Base-by-base conservation (phyloP, 345 rosid genomes). In the Hirschfeldia incana region DNA sequence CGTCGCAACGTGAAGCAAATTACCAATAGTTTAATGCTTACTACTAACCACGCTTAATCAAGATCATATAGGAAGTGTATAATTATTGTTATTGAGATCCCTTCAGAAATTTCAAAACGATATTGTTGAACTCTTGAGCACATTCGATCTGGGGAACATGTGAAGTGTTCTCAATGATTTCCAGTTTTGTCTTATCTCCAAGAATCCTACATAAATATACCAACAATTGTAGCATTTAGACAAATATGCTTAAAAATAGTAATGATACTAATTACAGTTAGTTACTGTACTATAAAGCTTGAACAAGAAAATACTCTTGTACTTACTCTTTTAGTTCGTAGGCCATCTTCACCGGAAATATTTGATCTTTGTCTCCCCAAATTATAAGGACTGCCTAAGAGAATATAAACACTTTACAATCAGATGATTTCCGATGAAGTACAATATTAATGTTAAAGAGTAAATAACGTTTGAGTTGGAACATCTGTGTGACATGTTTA, bases 331-430 rank as follows among this genome's bases (percentile, higher is more conserved):
- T 83, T 65, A 94, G 87, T 64, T 92, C 97, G 60, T 76, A 21
- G 7, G 97, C 97, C 97, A 94, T 89, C 81, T 80, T 85, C 85
- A 91, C 62, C 0, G 97, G 97, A 75, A 94, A 94, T 72, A 94
- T 87, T 67, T 85, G 87, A 83, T 92, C 97, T 21, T 86, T 73
- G 9, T 88, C 91, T 82, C 98, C 98, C 98, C 98, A 94, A 0
- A 94, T 61, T 42, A 94, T 13, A 67, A 92, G 62, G 4, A 90
- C 92, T 59, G 91, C 92, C 98, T 94, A 32, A n/a, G 15, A 36
- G 30, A 36, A 10, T 64, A 70, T 33, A 70, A 8, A 62, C 5
- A 13, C 9, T 1, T 60, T 13, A 44, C 37, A 66, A 26, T 59
- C 16, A 16, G 9, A 15, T 42, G 6, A 68, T 8, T 42, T 59